Evolutionary conservation across 768 basidiomycete genomes (phyloP).

Genomic region (Vararia minispora): DNA sequence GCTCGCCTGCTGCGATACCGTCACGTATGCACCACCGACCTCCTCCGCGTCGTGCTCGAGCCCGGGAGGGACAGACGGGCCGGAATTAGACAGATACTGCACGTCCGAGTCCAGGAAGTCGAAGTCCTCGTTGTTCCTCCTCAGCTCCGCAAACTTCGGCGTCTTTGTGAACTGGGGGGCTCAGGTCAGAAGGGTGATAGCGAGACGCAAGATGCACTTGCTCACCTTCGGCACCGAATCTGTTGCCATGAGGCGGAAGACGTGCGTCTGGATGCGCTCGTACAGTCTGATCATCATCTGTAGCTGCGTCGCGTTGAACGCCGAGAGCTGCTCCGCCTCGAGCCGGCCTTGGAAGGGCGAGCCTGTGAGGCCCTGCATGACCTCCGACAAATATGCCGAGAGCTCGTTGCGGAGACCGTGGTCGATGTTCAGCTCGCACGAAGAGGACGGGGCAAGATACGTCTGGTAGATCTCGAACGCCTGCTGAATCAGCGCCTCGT

Average conservation of each 20-base stretch:
- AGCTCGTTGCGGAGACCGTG: conserved; percentile 93
- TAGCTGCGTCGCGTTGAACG: conserved; percentile 91
- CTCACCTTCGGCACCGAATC: conserved; percentile 95
- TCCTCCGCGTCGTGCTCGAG: conserved; percentile 47
- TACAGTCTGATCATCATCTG: conserved; percentile 90
- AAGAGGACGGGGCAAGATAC: conserved; percentile 92
- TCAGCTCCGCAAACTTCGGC: conserved; percentile 66
- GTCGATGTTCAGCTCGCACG: conserved; percentile 96
- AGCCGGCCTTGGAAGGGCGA: conserved; percentile 71
- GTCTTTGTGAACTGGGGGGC: conserved; percentile 73
- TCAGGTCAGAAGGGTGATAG: conserved; percentile 9
- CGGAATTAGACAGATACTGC: conserved; percentile 12
- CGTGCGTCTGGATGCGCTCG: conserved; percentile 92
- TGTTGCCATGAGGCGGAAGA: conserved; percentile 96
- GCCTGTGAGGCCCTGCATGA: conserved; percentile 67
- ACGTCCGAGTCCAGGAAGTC: conserved; percentile 52
- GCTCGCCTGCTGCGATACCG: conserved; percentile 70
- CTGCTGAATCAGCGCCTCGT: conserved; percentile 88
- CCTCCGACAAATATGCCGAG: conserved; percentile 85
- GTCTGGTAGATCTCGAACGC: conserved; percentile 91
- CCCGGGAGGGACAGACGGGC: conserved; percentile 60
- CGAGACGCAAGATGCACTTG: conserved; percentile 2
- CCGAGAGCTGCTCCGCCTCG: conserved; percentile 67
- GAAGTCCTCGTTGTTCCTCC: conserved; percentile 70
- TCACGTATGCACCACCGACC: conserved; percentile 77